phyloP scores from a whole-genome alignment of 2,329 filamentous ascomycete genomes.

The Allantophomopsis lycopodina region DNA sequence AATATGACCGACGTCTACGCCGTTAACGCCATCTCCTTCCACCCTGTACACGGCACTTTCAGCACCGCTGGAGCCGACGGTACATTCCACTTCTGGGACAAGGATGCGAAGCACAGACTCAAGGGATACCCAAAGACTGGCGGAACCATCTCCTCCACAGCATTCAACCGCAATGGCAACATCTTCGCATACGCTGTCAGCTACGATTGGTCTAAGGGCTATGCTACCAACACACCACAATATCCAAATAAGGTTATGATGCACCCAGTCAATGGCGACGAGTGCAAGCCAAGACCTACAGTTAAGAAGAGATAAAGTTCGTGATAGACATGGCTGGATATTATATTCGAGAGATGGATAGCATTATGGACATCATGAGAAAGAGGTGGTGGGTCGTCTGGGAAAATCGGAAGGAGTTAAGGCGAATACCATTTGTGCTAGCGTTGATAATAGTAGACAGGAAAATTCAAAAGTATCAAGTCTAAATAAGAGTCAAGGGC shows the following conservation, averaged over 20 bases:
- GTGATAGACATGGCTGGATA: background rate
- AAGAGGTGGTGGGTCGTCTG: no score
- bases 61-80: conserved; percentile 91
- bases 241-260: conserved; percentile 75
- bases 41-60: conserved; percentile 95
- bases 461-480: no score
- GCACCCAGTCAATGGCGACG: conserved; percentile 57
- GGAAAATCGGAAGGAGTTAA: no score
- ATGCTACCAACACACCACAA: conserved; percentile 64
- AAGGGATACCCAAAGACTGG: conserved; percentile 80
- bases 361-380: no score
- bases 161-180: conserved; percentile 76
- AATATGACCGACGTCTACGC: conserved; percentile 83
- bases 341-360: no score
- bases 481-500: no score
- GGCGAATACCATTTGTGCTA: no score
- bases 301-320: conserved; percentile 20
- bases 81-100: conserved; percentile 96
- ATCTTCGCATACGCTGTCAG: conserved; percentile 84
- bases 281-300: conserved; percentile 37
- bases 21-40: conserved; percentile 96
- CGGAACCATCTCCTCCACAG: conserved; percentile 78
- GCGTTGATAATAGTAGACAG: no score
- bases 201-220: conserved; percentile 98
- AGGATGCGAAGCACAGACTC: conserved; percentile 75